Base-by-base conservation (phyloP, 352 stramenopile genomes). In the Nothophytophthora sp. region DNA sequence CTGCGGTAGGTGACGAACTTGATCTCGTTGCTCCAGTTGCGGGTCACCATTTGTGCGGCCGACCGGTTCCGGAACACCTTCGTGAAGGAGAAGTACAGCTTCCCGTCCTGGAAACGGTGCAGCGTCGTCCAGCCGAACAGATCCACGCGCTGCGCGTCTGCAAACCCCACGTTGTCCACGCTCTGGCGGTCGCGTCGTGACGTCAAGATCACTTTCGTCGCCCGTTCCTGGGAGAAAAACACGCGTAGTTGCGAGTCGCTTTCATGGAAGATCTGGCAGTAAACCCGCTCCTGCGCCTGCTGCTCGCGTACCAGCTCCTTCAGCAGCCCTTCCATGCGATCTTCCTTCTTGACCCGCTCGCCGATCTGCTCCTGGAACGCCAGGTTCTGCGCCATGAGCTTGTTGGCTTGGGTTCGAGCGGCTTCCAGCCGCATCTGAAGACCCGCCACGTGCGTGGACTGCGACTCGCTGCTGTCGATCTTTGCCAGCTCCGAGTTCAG, bases 101-200 rank as follows among this genome's bases (percentile, higher is more conserved):
- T 62, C 18, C 70, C 49, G 40, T 54, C 55, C 23, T 70, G 20
- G 47, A 79, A 73, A 13, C 61, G 50, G 36, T 79, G 63, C 36
- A 65, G 46, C 13, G 73, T 69, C 15, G 69, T 64, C 73, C 73
- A 85, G 25, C 70, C 70, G 42, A 85, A 85, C n/a, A 85, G 67
- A 15, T 73, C 33, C 16, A 60, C 54, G 3, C 45, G 40, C 44
- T 61, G 50, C 1, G 41, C 41, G 24, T 47, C 40, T 16, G 39
- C 40, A 45, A 85, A 79, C 0, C 67, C 59, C 27, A 77, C 63
- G 19, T 59, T 69, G 44, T 75, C 69, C 16, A 85, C 62, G 10
- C 34, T 39, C 20, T 40, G 47, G 20, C 56, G 62, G 38, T 72
- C 67, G n/a, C 61, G 39, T 46, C 70, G 63, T 19, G 73, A 74